Percentiles rank a stretch among this genome's conserved stretches.
phyloP scores from a whole-genome alignment of 495 filamentous ascomycete species.

The Penicillium fimorum region DNA sequence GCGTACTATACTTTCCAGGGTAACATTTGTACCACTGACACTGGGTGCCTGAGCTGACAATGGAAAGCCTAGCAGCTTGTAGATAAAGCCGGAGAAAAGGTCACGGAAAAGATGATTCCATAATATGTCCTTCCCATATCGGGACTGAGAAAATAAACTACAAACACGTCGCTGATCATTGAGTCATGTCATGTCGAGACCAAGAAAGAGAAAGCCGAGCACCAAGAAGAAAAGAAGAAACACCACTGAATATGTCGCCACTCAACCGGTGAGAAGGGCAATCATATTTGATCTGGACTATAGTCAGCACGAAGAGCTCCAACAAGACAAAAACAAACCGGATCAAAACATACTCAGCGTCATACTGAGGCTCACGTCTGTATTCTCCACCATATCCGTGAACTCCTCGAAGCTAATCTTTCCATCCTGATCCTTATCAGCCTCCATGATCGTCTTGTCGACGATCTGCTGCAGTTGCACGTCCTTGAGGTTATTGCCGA shows the following conservation, averaged over 20 bases:
- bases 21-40: background rate
- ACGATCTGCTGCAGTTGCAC: constrained; percentile 93
- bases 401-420: constrained; percentile 99
- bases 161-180: constrained; percentile 33
- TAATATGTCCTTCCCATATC: constrained; percentile 10
- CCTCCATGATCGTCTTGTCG: constrained; percentile 99
- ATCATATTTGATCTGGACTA: constrained; percentile 36
- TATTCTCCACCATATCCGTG: constrained; percentile 97
- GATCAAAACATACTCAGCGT: constrained; percentile 70
- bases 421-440: constrained; percentile 90
- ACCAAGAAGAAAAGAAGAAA: background rate
- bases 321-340: background rate
- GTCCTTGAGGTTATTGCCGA: constrained; percentile 98
- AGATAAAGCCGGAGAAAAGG: background rate
- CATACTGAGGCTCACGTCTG: constrained; percentile 97
- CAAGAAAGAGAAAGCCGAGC: constrained; percentile 7
- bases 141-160: constrained; percentile 24
- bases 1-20: constrained; percentile 3
- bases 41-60: background rate
- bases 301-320: constrained; percentile 22
- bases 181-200: constrained; percentile 29
- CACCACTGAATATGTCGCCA: constrained; percentile 6
- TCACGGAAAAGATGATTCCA: constrained; percentile 1
- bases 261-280: constrained; percentile 5
- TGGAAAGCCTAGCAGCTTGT: background rate